Percentiles rank a stretch among this genome's conserved stretches.
phyloP scores from a whole-genome alignment of 805 yeast genomes.

The Metschnikowia similis region DNA sequence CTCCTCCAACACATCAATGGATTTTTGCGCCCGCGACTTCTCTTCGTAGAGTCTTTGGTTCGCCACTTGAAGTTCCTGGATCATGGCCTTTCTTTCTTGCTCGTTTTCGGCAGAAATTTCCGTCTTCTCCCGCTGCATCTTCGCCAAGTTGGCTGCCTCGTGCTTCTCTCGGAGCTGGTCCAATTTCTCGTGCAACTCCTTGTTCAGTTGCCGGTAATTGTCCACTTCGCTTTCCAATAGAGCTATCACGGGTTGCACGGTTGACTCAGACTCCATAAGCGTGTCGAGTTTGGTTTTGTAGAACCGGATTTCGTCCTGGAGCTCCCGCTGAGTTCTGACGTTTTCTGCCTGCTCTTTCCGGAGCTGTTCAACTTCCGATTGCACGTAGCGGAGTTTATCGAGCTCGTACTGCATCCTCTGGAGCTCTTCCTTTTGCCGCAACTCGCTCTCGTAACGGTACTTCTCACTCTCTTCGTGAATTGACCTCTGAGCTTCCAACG shows the following conservation, averaged over 20 bases:
- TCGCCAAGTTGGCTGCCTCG: slow-evolving; percentile 1
- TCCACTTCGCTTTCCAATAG: slow-evolving; percentile 33
- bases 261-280: slow-evolving; percentile 16
- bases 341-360: slow-evolving; percentile 36
- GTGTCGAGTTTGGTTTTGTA: slow-evolving; percentile 28
- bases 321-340: slow-evolving; percentile 30
- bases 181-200: slow-evolving; percentile 23
- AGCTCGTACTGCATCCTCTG: not conserved
- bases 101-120: not conserved
- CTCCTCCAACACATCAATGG: slow-evolving; percentile 25
- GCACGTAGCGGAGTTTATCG: slow-evolving; percentile 17
- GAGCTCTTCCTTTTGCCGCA: not conserved
- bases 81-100: slow-evolving; percentile 3
- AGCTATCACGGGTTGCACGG: slow-evolving; percentile 13
- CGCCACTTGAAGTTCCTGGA: slow-evolving; percentile 10
- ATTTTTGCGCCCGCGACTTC: slow-evolving; percentile 20
- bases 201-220: slow-evolving; percentile 24
- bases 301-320: slow-evolving; percentile 31
- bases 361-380: slow-evolving; percentile 35
- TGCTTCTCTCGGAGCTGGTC: slow-evolving; percentile 5
- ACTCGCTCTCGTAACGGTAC: not conserved
- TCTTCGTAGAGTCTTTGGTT: slow-evolving; percentile 9
- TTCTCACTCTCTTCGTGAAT: not conserved
- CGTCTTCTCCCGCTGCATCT: slow-evolving; percentile 1
- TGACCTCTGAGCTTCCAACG: slow-evolving; percentile 21